Percentiles rank a stretch among this genome's conserved stretches.
These are phyloP conservation scores for Pseudopithomyces chartarum DNA, from an alignment of 2,329 filamentous ascomycete genomes.

Conservation along the genomic window DNA sequence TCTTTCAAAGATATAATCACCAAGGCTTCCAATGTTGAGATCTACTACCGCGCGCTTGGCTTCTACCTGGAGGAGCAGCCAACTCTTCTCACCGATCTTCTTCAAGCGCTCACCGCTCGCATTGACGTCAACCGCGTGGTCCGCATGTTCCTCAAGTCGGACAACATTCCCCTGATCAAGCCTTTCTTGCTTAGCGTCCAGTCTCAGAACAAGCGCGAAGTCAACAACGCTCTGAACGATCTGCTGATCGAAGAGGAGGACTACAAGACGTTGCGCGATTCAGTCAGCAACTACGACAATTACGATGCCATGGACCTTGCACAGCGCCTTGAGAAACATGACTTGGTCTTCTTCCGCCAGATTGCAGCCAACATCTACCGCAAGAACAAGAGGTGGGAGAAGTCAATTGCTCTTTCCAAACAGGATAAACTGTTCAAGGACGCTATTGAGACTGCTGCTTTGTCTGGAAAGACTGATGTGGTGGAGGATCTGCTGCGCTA, in stretches of 20 bases:
- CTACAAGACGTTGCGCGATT: constrained; percentile 97
- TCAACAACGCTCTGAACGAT: constrained; percentile 98
- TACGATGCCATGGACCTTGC: constrained; percentile 95
- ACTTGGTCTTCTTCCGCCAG: constrained; percentile 98
- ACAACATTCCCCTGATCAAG: constrained; percentile 98
- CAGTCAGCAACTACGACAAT: constrained; percentile 98
- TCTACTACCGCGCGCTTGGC: constrained; percentile 96
- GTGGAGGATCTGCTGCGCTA: constrained; percentile 96
- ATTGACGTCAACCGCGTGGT: constrained; percentile 99
- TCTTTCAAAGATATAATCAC: constrained; percentile 99
- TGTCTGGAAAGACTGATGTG: constrained; percentile 86
- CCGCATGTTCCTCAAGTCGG: constrained; percentile 97
- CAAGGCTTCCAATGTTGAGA: constrained; percentile 98
- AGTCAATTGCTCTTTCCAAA: constrained; percentile 96
- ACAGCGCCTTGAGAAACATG: constrained; percentile 92
- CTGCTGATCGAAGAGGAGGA: constrained; percentile 98
- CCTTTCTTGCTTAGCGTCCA: constrained; percentile 97
- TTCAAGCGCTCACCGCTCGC: constrained; percentile 87
- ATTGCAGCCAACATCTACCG: constrained; percentile 98
- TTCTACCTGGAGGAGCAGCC: constrained; percentile 98
- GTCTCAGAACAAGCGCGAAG: constrained; percentile 94
- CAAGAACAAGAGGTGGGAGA: constrained; percentile 99
- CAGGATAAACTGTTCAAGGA: constrained; percentile 99
- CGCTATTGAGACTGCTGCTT: constrained; percentile 94
- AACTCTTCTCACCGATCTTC: constrained; percentile 89